Evolutionary conservation across 1,139 yeast genomes (phyloP).

Genomic region (Yamadazyma diospyri): DNA sequence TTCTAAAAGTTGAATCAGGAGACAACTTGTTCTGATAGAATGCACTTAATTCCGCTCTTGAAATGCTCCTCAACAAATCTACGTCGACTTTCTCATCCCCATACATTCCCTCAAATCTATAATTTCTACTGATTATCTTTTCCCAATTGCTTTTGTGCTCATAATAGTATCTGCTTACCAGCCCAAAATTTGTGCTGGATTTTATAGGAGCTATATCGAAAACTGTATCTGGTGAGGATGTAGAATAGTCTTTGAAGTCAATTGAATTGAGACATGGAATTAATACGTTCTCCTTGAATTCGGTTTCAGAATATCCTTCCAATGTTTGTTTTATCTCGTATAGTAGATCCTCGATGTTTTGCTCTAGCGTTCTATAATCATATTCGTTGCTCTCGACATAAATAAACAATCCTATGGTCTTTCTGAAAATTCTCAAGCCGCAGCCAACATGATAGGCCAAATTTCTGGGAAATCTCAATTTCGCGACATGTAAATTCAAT

Average conservation of each 20-base stretch:
- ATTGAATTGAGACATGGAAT: slow-evolving; percentile 31
- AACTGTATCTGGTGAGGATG: slow-evolving; percentile 19
- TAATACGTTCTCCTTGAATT: slow-evolving; percentile 30
- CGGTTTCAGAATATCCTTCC: slow-evolving; percentile 21
- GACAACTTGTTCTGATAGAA: slow-evolving; percentile 35
- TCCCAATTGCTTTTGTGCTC: slow-evolving; percentile 48
- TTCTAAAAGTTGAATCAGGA: slow-evolving; percentile 29
- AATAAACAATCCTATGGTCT: slow-evolving; percentile 54
- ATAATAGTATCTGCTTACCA: slow-evolving; percentile 24
- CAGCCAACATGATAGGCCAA: slow-evolving; percentile 44
- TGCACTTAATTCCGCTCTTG: slow-evolving; percentile 23
- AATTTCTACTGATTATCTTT: slow-evolving; percentile 41
- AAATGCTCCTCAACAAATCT: slow-evolving; percentile 20
- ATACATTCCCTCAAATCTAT: slow-evolving; percentile 27
- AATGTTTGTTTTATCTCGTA: slow-evolving; percentile 29
- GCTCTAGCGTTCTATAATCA: slow-evolving; percentile 32
- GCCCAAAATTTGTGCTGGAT: slow-evolving; percentile 24
- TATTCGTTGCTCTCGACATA: slow-evolving; percentile 42
- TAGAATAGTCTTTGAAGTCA: not conserved
- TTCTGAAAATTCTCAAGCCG: slow-evolving; percentile 49
- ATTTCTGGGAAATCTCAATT: slow-evolving; percentile 49
- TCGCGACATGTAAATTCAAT: slow-evolving; percentile 39
- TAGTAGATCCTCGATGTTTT: slow-evolving; percentile 46
- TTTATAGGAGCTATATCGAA: slow-evolving; percentile 21
- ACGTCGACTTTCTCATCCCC: slow-evolving; percentile 37